Evolutionary conservation across 495 filamentous ascomycete species (phyloP).

Genomic region (Xylaria telfairii): DNA sequence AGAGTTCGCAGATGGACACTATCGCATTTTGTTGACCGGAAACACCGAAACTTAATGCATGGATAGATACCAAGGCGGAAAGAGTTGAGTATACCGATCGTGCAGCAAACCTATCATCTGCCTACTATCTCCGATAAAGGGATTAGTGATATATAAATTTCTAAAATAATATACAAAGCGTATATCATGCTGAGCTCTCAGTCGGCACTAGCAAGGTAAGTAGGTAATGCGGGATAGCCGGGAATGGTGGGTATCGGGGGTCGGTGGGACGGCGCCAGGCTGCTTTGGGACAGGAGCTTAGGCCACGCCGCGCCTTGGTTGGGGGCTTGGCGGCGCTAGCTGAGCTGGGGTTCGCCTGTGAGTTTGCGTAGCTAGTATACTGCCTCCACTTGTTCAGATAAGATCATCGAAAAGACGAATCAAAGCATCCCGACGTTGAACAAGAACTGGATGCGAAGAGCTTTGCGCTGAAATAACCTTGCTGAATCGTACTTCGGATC

Average conservation of each 20-base stretch:
- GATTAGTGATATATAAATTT: neutral
- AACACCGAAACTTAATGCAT: neutral
- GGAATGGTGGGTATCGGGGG: neutral
- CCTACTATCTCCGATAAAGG: neutral
- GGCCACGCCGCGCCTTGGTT: neutral
- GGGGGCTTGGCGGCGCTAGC: neutral
- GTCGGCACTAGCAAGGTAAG: neutral
- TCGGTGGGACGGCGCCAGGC: too few relatives aligned
- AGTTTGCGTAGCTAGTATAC: neutral
- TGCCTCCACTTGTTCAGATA: neutral
- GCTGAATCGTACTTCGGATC: neutral
- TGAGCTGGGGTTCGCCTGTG: too few relatives aligned
- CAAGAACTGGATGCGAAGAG: neutral
- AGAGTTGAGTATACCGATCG: neutral
- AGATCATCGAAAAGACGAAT: neutral
- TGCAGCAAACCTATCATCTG: neutral
- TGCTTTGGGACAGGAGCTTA: neutral
- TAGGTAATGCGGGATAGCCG: neutral
- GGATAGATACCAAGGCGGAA: neutral
- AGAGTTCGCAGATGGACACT: neutral
- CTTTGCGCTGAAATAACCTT: neutral
- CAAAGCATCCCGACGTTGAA: neutral
- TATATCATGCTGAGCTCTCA: neutral
- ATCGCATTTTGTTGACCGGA: neutral
- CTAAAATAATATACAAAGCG: neutral